Conservation (phyloP, 768 basidiomycete genomes). For the Lactarius indigo region DNA sequence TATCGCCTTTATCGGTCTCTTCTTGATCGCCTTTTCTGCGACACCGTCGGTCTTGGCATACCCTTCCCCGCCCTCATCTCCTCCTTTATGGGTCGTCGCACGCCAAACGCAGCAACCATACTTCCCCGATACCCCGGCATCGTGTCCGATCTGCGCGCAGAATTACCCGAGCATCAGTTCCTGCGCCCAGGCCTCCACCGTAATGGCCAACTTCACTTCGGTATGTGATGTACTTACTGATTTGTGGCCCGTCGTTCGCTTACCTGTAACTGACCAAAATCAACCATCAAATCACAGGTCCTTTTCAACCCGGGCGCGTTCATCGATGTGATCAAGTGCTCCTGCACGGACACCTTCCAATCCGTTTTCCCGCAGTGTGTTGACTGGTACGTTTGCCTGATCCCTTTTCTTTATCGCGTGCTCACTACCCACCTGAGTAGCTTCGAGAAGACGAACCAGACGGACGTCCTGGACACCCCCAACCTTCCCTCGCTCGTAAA, state of each 20-base stretch:
- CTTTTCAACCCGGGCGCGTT: constrained; percentile 63
- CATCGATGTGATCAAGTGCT: constrained; percentile 59
- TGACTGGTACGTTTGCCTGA: constrained; percentile 47
- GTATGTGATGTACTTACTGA: constrained; percentile 36
- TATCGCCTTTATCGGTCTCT: constrained; percentile 4
- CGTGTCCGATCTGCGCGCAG: constrained; percentile 54
- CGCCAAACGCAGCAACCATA: constrained; percentile 33
- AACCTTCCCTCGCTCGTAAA: constrained; percentile 47
- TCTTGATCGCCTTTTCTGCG: background rate
- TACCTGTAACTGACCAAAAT: background rate
- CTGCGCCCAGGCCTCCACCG: constrained; percentile 57
- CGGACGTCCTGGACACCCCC: constrained; percentile 44
- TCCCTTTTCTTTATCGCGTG: background rate
- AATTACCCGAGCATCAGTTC: constrained; percentile 51
- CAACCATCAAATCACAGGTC: constrained; percentile 38
- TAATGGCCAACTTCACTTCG: constrained; percentile 50
- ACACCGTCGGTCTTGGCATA: constrained; percentile 5
- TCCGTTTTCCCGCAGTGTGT: constrained; percentile 58
- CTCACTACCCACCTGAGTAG: constrained; percentile 30
- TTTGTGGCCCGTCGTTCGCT: background rate
- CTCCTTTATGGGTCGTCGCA: background rate
- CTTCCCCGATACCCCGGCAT: constrained; percentile 54
- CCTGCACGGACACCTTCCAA: constrained; percentile 51
- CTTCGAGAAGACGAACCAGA: constrained; percentile 57
- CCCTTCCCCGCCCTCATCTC: background rate